These are phyloP conservation scores for Micractinium sp. DNA, from an alignment of 139 green algal species.

Conservation along the genomic window DNA sequence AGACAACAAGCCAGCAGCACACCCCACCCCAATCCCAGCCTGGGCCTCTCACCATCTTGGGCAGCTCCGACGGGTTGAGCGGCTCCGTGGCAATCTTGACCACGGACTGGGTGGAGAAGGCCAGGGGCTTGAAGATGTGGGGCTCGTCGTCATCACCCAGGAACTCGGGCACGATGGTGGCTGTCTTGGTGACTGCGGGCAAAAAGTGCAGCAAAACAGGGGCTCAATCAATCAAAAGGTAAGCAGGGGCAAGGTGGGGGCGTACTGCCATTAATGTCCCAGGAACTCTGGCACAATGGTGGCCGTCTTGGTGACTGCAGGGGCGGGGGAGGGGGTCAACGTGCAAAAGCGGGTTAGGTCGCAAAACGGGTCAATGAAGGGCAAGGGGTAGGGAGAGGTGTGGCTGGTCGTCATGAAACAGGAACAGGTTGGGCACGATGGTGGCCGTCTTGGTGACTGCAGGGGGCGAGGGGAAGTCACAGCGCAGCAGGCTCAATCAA, in stretches of 20 bases:
- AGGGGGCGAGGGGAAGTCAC: too few species aligned
- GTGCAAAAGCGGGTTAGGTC: too few species aligned
- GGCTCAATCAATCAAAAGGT: too few species aligned
- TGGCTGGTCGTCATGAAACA: too few species aligned
- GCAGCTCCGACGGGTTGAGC: slow-evolving; percentile 95
- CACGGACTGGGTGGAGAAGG: slow-evolving; percentile 73
- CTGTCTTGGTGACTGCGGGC: slow-evolving; percentile 90
- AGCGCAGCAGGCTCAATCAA: neutral
- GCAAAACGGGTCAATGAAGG: too few species aligned
- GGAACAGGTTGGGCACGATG: too few species aligned
- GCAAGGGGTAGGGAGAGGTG: too few species aligned
- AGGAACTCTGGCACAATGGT: neutral
- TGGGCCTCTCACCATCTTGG: slow-evolving; percentile 89
- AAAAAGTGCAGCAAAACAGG: neutral
- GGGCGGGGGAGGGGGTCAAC: too few species aligned
- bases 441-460: neutral
- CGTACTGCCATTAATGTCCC: too few species aligned
- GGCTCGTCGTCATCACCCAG: slow-evolving; percentile 65
- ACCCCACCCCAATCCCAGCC: neutral
- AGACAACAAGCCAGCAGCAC: too few species aligned
- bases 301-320: too few species aligned
- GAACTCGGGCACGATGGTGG: slow-evolving; percentile 85
- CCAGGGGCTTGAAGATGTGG: slow-evolving; percentile 86
- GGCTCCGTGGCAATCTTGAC: slow-evolving; percentile 97
- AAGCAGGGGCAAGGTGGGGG: too few species aligned